Percentiles rank a stretch among this genome's conserved stretches.
Conservation (phyloP, 2,329 filamentous ascomycete species). For the Scedosporium apiospermum region DNA sequence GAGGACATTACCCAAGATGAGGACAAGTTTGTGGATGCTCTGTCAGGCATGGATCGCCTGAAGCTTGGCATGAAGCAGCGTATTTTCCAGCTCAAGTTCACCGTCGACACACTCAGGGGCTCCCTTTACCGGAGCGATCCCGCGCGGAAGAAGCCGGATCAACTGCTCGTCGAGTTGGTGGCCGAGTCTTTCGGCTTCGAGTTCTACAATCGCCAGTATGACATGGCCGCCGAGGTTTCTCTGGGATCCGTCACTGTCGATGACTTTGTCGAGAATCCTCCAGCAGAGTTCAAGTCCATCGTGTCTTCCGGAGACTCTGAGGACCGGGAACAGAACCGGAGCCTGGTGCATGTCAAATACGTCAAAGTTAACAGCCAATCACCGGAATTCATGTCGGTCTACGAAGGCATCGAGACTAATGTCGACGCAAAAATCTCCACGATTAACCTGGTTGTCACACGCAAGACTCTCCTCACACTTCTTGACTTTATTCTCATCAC, state of each 20-base stretch:
- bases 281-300: conserved; percentile 91
- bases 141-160: conserved; percentile 64
- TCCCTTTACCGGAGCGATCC: conserved; percentile 84
- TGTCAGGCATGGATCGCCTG: conserved; percentile 43
- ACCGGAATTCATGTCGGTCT: conserved; percentile 85
- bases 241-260: conserved; percentile 82
- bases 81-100: conserved; percentile 94
- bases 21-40: conserved; percentile 57
- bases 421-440: conserved; percentile 86
- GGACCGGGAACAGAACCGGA: conserved; percentile 67
- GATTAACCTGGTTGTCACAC: conserved; percentile 90
- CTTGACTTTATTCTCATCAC: conserved; percentile 91
- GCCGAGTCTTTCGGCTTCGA: conserved; percentile 82
- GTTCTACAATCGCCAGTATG: conserved; percentile 79
- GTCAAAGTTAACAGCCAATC: conserved; percentile 82
- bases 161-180: conserved; percentile 80
- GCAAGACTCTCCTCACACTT: conserved; percentile 83
- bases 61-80: conserved; percentile 69
- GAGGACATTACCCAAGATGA: conserved; percentile 61
- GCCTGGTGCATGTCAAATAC: conserved; percentile 83
- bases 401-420: conserved; percentile 89
- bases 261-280: conserved; percentile 84
- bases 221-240: conserved; percentile 88
- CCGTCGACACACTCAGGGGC: conserved; percentile 86
- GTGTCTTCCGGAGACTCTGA: conserved; percentile 71